Percentiles rank a stretch among this genome's conserved stretches.
Conservation (phyloP, 208 protist species). For the Naegleria gruberi region DNA sequence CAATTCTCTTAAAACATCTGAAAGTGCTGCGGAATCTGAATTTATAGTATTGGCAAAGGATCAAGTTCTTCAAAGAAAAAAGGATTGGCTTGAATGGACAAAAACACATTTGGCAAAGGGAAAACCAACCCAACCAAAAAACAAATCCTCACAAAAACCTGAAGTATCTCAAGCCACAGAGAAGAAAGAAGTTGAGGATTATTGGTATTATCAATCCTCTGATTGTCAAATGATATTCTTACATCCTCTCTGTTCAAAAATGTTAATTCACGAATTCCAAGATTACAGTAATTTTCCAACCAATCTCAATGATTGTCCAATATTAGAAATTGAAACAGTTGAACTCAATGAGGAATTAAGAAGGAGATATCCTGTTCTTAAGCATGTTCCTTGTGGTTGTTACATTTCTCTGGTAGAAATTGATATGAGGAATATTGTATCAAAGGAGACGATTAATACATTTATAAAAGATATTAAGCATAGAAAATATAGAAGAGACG, state of each 20-base stretch:
- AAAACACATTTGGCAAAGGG: neutral
- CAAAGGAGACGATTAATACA: neutral
- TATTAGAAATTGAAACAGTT: neutral
- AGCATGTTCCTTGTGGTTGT: neutral
- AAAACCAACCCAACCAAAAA: neutral
- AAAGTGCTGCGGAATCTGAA: neutral
- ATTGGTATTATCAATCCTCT: neutral
- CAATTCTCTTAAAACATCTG: neutral
- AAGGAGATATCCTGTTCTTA: neutral
- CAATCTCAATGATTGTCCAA: neutral
- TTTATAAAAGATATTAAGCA: neutral
- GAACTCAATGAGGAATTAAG: neutral
- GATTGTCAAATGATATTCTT: conserved; percentile 1
- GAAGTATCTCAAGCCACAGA: neutral
- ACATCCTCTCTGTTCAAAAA: neutral
- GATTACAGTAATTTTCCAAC: neutral
- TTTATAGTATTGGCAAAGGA: neutral
- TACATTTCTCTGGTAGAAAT: neutral
- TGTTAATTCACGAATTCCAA: neutral
- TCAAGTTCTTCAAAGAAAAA: neutral
- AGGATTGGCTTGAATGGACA: neutral
- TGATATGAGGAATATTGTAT: neutral
- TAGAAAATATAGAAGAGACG: neutral
- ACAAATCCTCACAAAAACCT: neutral
- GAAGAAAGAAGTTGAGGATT: neutral